Percentiles rank a stretch among this genome's conserved stretches.
phyloP scores from a whole-genome alignment of 441 rosid species.

The Bruguiera hainesii region DNA sequence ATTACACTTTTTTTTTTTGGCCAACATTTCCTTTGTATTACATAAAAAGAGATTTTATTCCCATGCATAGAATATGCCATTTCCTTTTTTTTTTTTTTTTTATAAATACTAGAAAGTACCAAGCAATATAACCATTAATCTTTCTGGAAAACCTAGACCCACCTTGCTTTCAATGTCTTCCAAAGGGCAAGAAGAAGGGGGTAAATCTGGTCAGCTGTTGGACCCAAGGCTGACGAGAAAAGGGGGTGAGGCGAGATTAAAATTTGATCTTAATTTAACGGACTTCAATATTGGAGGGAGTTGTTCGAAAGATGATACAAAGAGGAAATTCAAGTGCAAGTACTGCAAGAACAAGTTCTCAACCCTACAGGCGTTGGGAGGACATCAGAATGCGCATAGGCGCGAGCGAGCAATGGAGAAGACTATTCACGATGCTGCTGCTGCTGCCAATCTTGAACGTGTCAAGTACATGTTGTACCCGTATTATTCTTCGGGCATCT shows the following conservation, averaged over 20 bases:
- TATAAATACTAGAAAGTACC: not conserved
- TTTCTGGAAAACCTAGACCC: not conserved
- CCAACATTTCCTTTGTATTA: not conserved
- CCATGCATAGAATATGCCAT: not conserved
- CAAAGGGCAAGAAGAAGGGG: not conserved
- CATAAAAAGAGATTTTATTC: not conserved
- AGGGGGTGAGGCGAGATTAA: not conserved
- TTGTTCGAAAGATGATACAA: not conserved
- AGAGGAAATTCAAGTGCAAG: constrained; percentile 2
- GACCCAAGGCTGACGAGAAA: not conserved
- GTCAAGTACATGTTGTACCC: not conserved
- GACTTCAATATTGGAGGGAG: not conserved
- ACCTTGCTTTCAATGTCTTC: not conserved
- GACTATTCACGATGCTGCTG: not conserved
- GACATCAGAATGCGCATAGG: constrained; percentile 12
- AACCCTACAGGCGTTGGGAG: constrained; percentile 11
- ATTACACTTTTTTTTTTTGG: no score
- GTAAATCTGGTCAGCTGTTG: not conserved
- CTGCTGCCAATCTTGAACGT: not conserved
- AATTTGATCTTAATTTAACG: not conserved
- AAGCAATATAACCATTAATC: not conserved
- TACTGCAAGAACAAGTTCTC: constrained; percentile 1
- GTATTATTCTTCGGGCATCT: not conserved
- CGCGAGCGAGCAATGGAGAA: not conserved
- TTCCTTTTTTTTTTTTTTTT: not conserved